Evolutionary conservation across 352 stramenopile genomes (phyloP).

Genomic region (Globisporangium mamillatum): DNA sequence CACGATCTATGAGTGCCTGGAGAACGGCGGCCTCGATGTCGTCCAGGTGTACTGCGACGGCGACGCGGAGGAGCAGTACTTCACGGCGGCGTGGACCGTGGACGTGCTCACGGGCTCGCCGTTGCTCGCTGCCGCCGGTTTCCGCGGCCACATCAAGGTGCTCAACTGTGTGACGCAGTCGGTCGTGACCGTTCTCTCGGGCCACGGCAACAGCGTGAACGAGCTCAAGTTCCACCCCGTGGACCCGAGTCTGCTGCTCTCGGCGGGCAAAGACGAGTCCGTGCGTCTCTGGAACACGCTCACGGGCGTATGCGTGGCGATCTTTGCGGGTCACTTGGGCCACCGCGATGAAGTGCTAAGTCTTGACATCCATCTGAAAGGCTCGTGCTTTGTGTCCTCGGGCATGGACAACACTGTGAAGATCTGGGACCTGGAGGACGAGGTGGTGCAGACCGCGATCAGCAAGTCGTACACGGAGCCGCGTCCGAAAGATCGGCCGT

Average conservation of each 20-base stretch:
- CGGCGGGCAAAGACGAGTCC: constrained; percentile 90
- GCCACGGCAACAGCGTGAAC: constrained; percentile 92
- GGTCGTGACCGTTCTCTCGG: constrained; percentile 74
- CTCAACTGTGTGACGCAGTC: constrained; percentile 80
- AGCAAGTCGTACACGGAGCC: constrained; percentile 71
- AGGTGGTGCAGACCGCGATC: constrained; percentile 70
- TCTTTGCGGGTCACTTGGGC: constrained; percentile 91
- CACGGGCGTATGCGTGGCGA: constrained; percentile 82
- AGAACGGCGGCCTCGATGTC: constrained; percentile 70
- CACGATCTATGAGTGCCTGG: constrained; percentile 75
- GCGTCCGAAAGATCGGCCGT: constrained; percentile 56
- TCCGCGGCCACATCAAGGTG: constrained; percentile 81
- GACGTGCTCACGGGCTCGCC: constrained; percentile 67
- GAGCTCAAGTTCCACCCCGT: constrained; percentile 90
- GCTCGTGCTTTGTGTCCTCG: constrained; percentile 83
- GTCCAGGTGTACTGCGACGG: constrained; percentile 79
- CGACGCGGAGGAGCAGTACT: constrained; percentile 80
- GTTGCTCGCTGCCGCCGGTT: constrained; percentile 65
- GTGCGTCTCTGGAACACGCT: constrained; percentile 93
- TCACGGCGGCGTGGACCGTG: constrained; percentile 73
- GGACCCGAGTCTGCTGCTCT: constrained; percentile 88
- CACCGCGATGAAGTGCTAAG: constrained; percentile 90
- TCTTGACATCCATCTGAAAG: constrained; percentile 87
- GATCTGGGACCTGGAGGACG: constrained; percentile 90
- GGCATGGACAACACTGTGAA: constrained; percentile 94